These are phyloP conservation scores for Botrytis medusae DNA, from an alignment of 2,329 filamentous ascomycete species.

Conservation along the genomic window DNA sequence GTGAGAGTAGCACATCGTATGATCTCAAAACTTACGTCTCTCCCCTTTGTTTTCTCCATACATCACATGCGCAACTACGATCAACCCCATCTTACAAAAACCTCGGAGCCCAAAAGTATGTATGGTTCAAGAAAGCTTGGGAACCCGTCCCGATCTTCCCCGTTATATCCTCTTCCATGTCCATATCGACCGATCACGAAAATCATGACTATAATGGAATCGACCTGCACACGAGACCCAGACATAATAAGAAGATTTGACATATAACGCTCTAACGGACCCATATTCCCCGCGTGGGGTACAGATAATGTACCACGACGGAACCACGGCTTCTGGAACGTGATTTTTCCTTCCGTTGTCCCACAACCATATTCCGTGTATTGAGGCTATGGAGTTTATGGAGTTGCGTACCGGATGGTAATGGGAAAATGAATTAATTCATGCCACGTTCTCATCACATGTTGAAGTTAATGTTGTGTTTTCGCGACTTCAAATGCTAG, in stretches of 20 bases:
- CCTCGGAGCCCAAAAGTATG: background rate
- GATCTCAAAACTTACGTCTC: background rate
- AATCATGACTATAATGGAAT: background rate
- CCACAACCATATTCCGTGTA: background rate
- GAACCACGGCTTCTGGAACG: background rate
- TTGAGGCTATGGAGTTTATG: background rate
- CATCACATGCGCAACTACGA: background rate
- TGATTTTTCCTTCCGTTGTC: too few relatives aligned
- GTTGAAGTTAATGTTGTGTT: background rate
- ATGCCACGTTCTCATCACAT: conserved; percentile 11
- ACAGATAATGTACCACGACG: background rate
- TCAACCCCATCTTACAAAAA: background rate
- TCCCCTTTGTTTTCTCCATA: background rate
- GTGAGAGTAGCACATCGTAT: background rate
- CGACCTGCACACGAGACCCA: background rate
- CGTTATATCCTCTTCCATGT: background rate
- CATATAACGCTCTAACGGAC: background rate
- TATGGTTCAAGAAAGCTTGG: background rate
- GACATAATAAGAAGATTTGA: background rate
- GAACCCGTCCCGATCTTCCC: background rate
- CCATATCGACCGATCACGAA: background rate
- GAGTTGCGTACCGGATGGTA: background rate
- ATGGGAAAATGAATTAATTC: background rate
- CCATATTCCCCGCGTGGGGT: conserved; percentile 1
- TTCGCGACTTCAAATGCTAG: background rate